These are phyloP conservation scores for Mrakia blollopis DNA, from an alignment of 768 basidiomycete species.

Conservation along the genomic window DNA sequence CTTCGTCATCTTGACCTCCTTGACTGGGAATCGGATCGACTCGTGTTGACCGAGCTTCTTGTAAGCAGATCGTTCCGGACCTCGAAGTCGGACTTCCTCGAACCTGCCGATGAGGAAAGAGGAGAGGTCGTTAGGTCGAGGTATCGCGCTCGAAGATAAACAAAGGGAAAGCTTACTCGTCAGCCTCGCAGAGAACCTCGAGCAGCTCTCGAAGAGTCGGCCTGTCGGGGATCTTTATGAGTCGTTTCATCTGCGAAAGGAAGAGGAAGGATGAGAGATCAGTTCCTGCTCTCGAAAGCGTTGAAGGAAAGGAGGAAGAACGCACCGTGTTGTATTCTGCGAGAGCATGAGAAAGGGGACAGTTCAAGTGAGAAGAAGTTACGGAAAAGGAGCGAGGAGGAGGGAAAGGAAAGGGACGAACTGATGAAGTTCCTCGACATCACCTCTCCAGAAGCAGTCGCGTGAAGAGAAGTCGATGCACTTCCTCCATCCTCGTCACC, in stretches of 20 bases:
- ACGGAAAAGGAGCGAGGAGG: too few species aligned
- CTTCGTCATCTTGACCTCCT: slow-evolving; percentile 26
- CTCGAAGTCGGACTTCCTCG: slow-evolving; percentile 27
- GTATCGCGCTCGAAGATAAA: not conserved
- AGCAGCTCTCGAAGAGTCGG: slow-evolving; percentile 26
- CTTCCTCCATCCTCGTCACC: not conserved
- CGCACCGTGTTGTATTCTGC: not conserved
- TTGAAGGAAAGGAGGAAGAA: not conserved
- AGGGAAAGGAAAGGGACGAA: not conserved
- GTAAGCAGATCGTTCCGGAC: slow-evolving; percentile 23
- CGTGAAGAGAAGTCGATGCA: not conserved
- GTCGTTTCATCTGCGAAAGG: not conserved
- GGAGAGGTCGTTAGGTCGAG: not conserved
- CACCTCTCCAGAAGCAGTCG: slow-evolving; percentile 16
- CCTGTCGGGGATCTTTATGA: not conserved
- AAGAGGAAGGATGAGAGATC: not conserved
- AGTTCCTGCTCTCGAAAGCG: too few species aligned
- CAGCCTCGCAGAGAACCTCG: slow-evolving; percentile 28
- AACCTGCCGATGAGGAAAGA: not conserved
- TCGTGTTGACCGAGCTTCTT: slow-evolving; percentile 8
- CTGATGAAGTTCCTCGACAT: slow-evolving; percentile 25
- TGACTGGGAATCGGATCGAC: slow-evolving; percentile 19
- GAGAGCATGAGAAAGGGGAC: too few species aligned
- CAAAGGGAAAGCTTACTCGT: slow-evolving; percentile 11
- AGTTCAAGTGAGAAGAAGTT: not conserved